Evolutionary conservation across 768 basidiomycete species (phyloP), one percentile per base, ranked within the genome.

Genomic region (Sporobolomyces phaffii): DNA sequence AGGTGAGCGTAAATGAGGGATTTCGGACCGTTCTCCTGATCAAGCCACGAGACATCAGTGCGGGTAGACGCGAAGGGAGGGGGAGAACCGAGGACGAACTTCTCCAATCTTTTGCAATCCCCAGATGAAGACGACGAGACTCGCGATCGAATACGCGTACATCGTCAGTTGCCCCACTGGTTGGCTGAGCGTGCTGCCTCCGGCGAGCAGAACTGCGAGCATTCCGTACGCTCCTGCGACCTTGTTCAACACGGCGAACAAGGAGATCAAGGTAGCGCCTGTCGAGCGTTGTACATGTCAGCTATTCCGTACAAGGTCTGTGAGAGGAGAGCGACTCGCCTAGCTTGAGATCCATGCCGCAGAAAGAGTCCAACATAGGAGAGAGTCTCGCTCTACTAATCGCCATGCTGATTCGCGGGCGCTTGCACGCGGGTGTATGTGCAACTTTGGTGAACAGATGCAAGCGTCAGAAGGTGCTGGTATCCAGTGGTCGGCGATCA

Each of bases 201-300:
- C 91, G 36, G 79, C 79, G 1, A 88, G 88, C 65, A 92, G 79
- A 62, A 92, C 84, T 8, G 92, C 93, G 64, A 99, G 86, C 63
- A 99, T 84, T 61, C 96, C 96, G 77, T 98, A 99, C 13, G 97
- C 84, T 56, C 96, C 94, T 24, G 96, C 93, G 54, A 93, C 94
- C 80, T 99, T 99, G 83, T 99, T 99, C 72, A 99, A 81, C 59
- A 91, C 89, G 17, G 89, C 90, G 73, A 99, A 97, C 52, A 94
- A 83, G 28, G 96, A 82, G 65, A 88, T 86, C 62, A 98, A 82
- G 51, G 84, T 88, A 65, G 90, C 91, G 53, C 91, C 81, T 80
- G 69, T 20, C n/a, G n/a, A n/a, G n/a, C n/a, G n/a, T n/a, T n/a
- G n/a, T n/a, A n/a, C n/a, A n/a, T n/a, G n/a, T n/a, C n/a, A n/a